These are phyloP conservation scores for Penstemon barbatus DNA, from an alignment of 257 asterid species.

Conservation along the genomic window DNA sequence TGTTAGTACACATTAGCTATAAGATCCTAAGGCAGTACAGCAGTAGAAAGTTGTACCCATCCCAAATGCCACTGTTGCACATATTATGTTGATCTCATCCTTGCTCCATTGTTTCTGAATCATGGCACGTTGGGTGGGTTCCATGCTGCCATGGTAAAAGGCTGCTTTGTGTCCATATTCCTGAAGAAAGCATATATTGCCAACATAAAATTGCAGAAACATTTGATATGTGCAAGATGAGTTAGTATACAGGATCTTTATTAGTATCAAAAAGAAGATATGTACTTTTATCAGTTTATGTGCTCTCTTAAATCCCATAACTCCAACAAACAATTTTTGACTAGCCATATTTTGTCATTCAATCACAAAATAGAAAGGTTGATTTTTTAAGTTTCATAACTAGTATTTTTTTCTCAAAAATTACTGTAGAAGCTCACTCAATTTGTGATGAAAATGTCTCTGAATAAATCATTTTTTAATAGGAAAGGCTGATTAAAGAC, in stretches of 20 bases:
- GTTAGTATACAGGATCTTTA: neutral
- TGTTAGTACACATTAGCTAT: conserved; percentile 30
- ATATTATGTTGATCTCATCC: conserved; percentile 89
- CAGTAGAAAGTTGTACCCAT: conserved; percentile 61
- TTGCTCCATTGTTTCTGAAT: conserved; percentile 96
- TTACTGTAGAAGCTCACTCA: neutral
- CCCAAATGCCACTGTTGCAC: conserved; percentile 98
- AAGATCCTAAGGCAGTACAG: conserved; percentile 29
- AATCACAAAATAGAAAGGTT: no score
- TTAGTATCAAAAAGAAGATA: neutral
- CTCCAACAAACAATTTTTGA: neutral
- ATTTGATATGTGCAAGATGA: conserved; percentile 3
- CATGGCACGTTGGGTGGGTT: conserved; percentile 66
- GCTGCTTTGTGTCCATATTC: conserved; percentile 82
- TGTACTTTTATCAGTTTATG: neutral
- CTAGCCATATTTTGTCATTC: no score
- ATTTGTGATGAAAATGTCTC: neutral
- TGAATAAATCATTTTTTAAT: no score
- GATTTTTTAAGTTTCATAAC: no score
- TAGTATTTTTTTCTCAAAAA: neutral
- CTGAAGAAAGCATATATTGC: conserved; percentile 45
- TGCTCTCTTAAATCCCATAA: conserved; percentile 7
- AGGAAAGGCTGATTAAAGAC: no score
- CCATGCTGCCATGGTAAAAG: conserved; percentile 97
- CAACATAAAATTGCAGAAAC: conserved; percentile 30